phyloP scores from a whole-genome alignment of 306 rosid species.

The Acacia crassicarpa region DNA sequence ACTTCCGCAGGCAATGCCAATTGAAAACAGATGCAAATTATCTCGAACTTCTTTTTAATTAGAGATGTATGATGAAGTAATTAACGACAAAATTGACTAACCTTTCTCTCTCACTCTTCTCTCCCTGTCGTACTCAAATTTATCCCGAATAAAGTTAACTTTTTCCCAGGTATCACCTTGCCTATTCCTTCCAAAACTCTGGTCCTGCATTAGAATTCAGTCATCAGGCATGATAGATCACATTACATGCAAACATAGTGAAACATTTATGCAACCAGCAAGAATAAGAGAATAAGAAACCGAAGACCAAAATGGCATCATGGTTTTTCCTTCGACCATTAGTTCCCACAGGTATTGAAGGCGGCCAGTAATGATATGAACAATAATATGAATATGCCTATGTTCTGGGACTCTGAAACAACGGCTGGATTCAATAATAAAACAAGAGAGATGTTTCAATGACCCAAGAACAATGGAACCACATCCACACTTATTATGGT shows the following conservation, averaged over 20 bases:
- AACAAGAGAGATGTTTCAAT: neutral
- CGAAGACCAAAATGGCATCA: neutral
- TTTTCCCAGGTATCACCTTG: constrained; percentile 66
- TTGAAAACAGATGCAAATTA: neutral
- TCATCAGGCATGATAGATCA: constrained; percentile 18
- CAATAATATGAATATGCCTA: neutral
- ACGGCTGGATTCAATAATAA: neutral
- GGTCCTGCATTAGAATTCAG: constrained; percentile 60
- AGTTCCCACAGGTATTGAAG: neutral
- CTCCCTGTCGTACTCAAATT: constrained; percentile 93
- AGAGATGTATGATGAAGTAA: neutral
- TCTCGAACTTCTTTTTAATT: constrained; percentile 1
- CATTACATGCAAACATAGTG: constrained; percentile 1
- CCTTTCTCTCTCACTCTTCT: constrained; percentile 91
- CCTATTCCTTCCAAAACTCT: constrained; percentile 49
- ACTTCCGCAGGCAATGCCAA: constrained; percentile 4
- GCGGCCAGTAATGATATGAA: constrained; percentile 5
- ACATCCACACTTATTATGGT: neutral
- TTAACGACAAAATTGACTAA: constrained; percentile 39
- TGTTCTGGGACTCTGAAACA: neutral
- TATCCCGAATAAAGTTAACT: constrained; percentile 76
- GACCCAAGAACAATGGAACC: neutral
- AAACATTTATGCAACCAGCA: constrained; percentile 12
- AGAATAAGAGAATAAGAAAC: constrained; percentile 9
- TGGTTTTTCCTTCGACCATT: neutral